phyloP scores from a whole-genome alignment of 345 rosid species.

The Syzygium grande region DNA sequence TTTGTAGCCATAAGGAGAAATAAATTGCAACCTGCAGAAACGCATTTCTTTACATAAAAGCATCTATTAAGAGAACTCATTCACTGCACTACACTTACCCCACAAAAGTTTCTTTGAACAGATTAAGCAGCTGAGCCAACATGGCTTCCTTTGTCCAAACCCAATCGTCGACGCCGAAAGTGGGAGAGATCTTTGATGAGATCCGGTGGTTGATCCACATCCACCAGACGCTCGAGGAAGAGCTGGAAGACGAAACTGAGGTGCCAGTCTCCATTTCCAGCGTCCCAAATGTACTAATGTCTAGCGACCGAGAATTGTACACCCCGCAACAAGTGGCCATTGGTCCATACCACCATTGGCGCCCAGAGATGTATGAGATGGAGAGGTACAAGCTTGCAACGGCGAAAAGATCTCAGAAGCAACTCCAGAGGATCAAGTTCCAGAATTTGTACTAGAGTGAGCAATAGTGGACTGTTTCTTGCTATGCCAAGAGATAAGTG shows the following conservation, averaged over 20 bases:
- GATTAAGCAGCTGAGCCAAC: not conserved
- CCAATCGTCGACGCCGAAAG: not conserved
- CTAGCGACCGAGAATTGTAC: conserved; percentile 46
- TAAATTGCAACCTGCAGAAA: not conserved
- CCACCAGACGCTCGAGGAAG: conserved; percentile 42
- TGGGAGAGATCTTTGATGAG: conserved; percentile 36
- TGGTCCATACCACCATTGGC: conserved; percentile 73
- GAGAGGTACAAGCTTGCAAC: conserved; percentile 56
- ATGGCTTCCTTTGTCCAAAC: not conserved
- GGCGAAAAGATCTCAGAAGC: conserved; percentile 37
- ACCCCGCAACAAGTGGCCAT: conserved; percentile 65
- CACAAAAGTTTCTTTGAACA: not conserved
- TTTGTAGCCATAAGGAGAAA: not conserved
- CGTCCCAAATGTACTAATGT: conserved; percentile 47
- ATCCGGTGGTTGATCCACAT: conserved; percentile 49
- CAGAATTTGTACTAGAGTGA: conserved; percentile 6
- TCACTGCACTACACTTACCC: not conserved
- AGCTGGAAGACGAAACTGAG: conserved; percentile 38
- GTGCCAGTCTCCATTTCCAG: conserved; percentile 43
- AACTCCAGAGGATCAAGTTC: conserved; percentile 18
- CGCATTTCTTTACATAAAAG: not conserved
- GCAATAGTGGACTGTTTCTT: no score
- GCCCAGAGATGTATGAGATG: conserved; percentile 67
- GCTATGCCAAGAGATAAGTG: no score
- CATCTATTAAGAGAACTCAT: not conserved